Base-by-base conservation (phyloP, 2,329 filamentous ascomycete genomes). In the Incumbomyces lentus region DNA sequence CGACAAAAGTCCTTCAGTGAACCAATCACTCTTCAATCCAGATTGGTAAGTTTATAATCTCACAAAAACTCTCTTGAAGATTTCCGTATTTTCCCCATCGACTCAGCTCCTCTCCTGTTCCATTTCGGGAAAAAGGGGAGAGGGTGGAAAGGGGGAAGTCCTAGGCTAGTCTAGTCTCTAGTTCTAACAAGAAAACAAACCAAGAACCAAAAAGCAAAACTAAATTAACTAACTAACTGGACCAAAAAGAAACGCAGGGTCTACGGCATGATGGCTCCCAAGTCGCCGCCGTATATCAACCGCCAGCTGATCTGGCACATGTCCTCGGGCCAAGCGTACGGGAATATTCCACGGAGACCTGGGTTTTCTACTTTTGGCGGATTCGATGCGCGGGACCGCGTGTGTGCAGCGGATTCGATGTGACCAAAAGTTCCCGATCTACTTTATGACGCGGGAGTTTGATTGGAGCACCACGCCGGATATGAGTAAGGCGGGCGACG, bases 301-400 rank as follows among this genome's bases (percentile, higher is more conserved):
- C n/a, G n/a, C n/a, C n/a, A 62, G 3, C 53, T 73, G 17, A 22
- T 26, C 13, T 6, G 16, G 70, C 71, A 73, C 50, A 48, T 68
- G 10, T 73, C 73, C 55, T 68, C 64, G 5, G 64, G 64, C 0
- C 70, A 73, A 60, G 70, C 71, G 1, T 74, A 73, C 48, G 70
- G 69, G n/a, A 1, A 70, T 73, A 40, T 73, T 74, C 61, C 70
- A 73, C 54, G 70, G 70, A 18, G 69, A 73, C 49, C 58, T 73
- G 13, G 68, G 73, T 55, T n/a, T 73, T 73, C 56, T 73, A 71
- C 61, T 73, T 73, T 44, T 12, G 68, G 68, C 42, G 69, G 70
- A 39, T 74, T 66, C 60, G 71, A 74, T 53, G 70, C 68, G 8
- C 66, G 71, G 19, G 58, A 62, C 11, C 64, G 69, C 45, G 62